Percentiles rank a stretch among this genome's conserved stretches.
Conservation (phyloP, 2,329 filamentous ascomycete species). For the Xylariaceae sp. region DNA sequence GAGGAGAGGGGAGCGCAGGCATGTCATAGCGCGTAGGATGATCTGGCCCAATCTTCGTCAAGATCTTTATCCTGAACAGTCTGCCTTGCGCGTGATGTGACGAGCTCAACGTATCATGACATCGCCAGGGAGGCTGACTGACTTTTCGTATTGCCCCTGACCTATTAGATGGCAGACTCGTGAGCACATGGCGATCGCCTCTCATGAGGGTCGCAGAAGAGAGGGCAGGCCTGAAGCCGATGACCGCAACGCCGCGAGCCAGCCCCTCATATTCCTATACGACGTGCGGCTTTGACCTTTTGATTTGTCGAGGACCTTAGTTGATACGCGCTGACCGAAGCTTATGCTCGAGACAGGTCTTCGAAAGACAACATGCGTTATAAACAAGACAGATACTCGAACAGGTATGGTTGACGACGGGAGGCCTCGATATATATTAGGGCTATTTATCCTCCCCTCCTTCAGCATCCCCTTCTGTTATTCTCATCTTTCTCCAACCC, state of each 20-base stretch:
- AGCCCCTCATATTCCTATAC: background rate
- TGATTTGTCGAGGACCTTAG: background rate
- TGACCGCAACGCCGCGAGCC: background rate
- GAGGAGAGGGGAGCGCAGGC: no score
- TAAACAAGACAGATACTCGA: background rate
- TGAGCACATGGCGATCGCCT: background rate
- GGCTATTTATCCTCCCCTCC: no score
- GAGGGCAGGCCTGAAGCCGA: conserved; percentile 3
- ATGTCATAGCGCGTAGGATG: no score
- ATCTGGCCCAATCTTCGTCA: background rate
- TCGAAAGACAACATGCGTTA: no score
- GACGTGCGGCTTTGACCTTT: background rate
- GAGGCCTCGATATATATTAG: background rate
- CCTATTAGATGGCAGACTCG: background rate
- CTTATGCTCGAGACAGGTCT: no score
- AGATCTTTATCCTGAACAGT: background rate
- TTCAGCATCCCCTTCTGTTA: no score
- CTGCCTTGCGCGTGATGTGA: background rate
- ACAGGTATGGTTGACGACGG: background rate
- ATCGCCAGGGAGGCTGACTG: background rate
- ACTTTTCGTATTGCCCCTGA: no score
- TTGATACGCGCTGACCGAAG: background rate
- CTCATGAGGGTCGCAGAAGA: background rate
- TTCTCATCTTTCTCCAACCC: no score
- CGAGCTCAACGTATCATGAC: background rate